Percentiles rank a stretch among this genome's conserved stretches.
Conservation (phyloP, 2,329 filamentous ascomycete genomes). For the Arachnopeziza araneosa region DNA sequence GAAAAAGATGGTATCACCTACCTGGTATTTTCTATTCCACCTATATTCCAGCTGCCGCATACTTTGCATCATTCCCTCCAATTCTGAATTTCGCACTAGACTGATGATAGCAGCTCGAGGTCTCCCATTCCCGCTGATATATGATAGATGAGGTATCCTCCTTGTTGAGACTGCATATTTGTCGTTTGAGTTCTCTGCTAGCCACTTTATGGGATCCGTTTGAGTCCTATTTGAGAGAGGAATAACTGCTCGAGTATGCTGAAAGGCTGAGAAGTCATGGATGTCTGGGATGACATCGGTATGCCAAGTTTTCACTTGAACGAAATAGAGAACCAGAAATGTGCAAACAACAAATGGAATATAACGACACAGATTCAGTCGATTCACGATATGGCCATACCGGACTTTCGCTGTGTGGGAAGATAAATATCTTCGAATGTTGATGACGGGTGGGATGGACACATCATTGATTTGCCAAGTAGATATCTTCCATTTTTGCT, state of each 20-base stretch:
- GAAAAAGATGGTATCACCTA: neutral
- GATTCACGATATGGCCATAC: neutral
- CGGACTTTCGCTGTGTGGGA: neutral
- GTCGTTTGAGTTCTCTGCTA: conserved; percentile 31
- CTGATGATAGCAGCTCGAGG: conserved; percentile 49
- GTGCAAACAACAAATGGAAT: neutral
- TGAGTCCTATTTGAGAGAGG: conserved; percentile 3
- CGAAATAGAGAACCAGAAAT: neutral
- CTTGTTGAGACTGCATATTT: conserved; percentile 24
- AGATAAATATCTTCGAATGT: neutral
- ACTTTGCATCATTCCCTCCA: conserved; percentile 60
- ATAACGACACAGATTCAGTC: neutral
- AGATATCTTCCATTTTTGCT: conserved; percentile 5
- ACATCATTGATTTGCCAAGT: neutral
- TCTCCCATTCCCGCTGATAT: conserved; percentile 5
- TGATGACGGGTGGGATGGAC: neutral
- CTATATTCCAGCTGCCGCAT: conserved; percentile 69
- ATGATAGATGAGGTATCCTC: neutral
- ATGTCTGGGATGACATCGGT: neutral
- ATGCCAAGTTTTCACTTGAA: neutral
- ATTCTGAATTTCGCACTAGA: conserved; percentile 67
- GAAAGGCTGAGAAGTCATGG: neutral
- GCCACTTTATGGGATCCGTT: conserved; percentile 30
- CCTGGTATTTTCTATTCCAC: conserved; percentile 62
- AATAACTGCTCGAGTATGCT: conserved; percentile 12